Base-by-base conservation (phyloP, 2,329 filamentous ascomycete genomes). In the Phaeosphaeria sp. region DNA sequence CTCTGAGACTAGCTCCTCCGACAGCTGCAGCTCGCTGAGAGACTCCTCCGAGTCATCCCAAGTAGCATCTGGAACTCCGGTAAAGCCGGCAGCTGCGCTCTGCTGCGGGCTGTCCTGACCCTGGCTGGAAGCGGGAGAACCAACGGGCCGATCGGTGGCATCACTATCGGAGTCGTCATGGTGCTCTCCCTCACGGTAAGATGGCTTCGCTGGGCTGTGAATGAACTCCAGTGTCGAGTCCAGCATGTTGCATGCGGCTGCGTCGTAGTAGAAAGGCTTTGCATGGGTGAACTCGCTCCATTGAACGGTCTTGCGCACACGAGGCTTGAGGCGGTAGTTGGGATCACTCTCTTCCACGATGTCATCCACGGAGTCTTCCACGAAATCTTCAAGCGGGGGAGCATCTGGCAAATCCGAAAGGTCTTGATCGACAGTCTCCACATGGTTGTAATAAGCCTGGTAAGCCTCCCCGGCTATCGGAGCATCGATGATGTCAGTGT, bases 181-280 rank as follows among this genome's bases (percentile, higher is more conserved):
- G 20, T 30, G 13, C n/a, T 48, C 49, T 22, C 47, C 24, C 2
- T 54, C 40, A 15, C 39, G 13, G 43, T 51, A 9, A 25, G 53
- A 53, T 3, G 46, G 27, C 42, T 30, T 51, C 17, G 52, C 42
- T 6, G 62, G 64, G 27, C 58, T 63, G 5, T 50, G 44, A 42
- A 70, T 64, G 1, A 59, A 53, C 27, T 69, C 61, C 17, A 71
- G 53, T 0, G 63, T 67, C 7, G 65, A 63, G 25, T 70, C 67
- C 15, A 65, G 60, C 65, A 70, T 68, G 25, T 70, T 65, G 56
- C 54, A 58, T 27, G 70, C 60, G 18, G 49, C 56, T n/a, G 63
- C 61, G 8, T 72, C 67, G 25, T 51, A 49, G 40, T 61, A 70
- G 42, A 66, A 70, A 7, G 58, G 33, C 44, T 65, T 70, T 7